Base-by-base conservation (phyloP, 1,284 basidiomycete genomes). In the Pseudozyma hubeiensis region DNA sequence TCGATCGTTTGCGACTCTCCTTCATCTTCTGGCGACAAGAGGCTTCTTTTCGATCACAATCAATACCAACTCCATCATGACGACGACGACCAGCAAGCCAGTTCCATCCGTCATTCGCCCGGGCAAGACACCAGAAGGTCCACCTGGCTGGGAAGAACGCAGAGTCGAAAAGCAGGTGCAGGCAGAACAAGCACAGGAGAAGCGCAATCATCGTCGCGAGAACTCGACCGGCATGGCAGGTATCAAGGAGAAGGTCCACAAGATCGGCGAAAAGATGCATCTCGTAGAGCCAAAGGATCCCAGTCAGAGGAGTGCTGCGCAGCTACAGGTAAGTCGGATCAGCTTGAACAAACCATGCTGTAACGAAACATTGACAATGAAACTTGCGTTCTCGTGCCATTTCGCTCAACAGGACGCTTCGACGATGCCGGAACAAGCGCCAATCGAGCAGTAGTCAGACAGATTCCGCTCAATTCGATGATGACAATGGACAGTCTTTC, bases 261-360 rank as follows among this genome's bases (percentile, higher is more conserved):
- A 70, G 55, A 57, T 78, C 10, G 77, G 75, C 39, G 75, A 78
- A 49, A 79, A 76, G 56, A 63, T 79, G 72, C 61, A 77, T 24
- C 70, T 79, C 9, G 72, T 79, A 4, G 70, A 75, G 44, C 67
- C 75, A 1, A 78, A 70, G 29, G 75, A 75, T 52, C 64, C 66
- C 3, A 39, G 50, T 9, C 57, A 67, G 33, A 44, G 73, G 34
- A 74, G 65, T 14, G 63, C 65, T 11, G 75, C 75, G 11, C 75
- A 73, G 40, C 64, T 64, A 14, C 75, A 77, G 70, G 75, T 74
- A 56, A 51, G 75, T 65, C 16, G 3, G 1, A 29, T 13, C 7
- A 35, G 31, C 8, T 34, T 6, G 16, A 13, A 24, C 34, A 0
- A 30, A n/a, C 1, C 24, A 33, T 6, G 8, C 16, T 10, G 19